Base-by-base conservation (phyloP, 2,329 filamentous ascomycete genomes). In the Paradendryphiella salina region DNA sequence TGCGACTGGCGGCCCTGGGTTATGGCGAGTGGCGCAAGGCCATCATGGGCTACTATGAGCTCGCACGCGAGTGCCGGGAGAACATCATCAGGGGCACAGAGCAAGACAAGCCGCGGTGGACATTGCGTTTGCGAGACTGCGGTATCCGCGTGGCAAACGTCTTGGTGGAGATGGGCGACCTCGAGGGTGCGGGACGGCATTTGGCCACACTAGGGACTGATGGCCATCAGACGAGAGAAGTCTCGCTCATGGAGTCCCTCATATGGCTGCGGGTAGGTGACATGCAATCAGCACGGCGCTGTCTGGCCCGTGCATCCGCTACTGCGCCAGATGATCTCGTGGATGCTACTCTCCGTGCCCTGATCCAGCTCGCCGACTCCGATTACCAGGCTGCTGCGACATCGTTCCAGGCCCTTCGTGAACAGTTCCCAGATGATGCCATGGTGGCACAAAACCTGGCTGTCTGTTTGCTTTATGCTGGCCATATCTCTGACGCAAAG, bases 41-140 rank as follows among this genome's bases (percentile, higher is more conserved):
- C 3, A 86, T 99, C 50, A 93, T 94, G 80, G 89, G 88, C 36
- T 90, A 96, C 69, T 96, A 96, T 69, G 91, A 96, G 56, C 80
- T 97, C 2, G 91, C 87, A 0, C 76, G 88, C 7, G 90, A 96
- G 71, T 90, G 89, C 2, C 80, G 91, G 14, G 76, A 78, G 2
- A 80, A 82, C 49, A 77, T 89, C 4, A 73, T 46, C 39, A 68
- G 49, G 21, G 9, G 64, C 4, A 79, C 82, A 8, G 78, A 81
- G 42, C 28, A 46, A 0, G 79, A 84, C 0, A 82, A 83, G 17
- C 76, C 79, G 13, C 61, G 87, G 5, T 97, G 93, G 93, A 85
- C 83, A 58, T 74, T 75, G 0, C 77, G 93, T 20, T 78, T 97
- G 0, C 76, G 80, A 1, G 91, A 96, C 56, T 78, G 96, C 2